These are phyloP conservation scores for Pterulicium gracile DNA, from an alignment of 1,284 basidiomycete species.

Conservation along the genomic window DNA sequence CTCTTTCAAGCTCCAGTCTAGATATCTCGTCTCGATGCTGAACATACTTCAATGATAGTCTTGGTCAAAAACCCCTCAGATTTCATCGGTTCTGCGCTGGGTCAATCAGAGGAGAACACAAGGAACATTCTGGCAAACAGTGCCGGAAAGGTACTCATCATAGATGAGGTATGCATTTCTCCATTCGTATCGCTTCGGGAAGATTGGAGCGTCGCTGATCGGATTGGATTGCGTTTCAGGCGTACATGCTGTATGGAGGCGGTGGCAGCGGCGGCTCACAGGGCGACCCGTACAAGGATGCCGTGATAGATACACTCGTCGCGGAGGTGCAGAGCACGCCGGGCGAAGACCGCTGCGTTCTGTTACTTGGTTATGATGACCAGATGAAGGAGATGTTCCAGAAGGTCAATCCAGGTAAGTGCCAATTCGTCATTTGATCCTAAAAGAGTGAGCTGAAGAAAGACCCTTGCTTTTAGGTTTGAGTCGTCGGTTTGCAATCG, in stretches of 20 bases:
- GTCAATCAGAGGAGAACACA: slow-evolving; percentile 51
- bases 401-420: slow-evolving; percentile 60
- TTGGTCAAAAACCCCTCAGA: slow-evolving; percentile 56
- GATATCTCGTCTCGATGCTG: slow-evolving; percentile 7
- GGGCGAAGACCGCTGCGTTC: slow-evolving; percentile 57
- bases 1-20: slow-evolving; percentile 7
- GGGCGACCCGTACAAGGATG: slow-evolving; percentile 44
- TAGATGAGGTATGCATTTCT: slow-evolving; percentile 42
- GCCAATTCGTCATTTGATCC: slow-evolving; percentile 11
- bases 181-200: neutral
- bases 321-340: slow-evolving; percentile 58
- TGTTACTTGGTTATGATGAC: slow-evolving; percentile 51
- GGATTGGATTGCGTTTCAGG: slow-evolving; percentile 25
- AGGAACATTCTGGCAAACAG: slow-evolving; percentile 46
- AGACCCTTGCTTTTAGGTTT: no score
- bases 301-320: slow-evolving; percentile 63
- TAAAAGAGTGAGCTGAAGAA: no score
- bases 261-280: slow-evolving; percentile 17
- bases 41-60: slow-evolving; percentile 24
- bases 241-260: slow-evolving; percentile 50
- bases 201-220: no score
- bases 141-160: slow-evolving; percentile 53
- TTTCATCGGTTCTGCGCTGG: slow-evolving; percentile 43
- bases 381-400: slow-evolving; percentile 65
- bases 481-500: slow-evolving; percentile 46